These are phyloP conservation scores for Gymnopus androsaceus DNA, from an alignment of 1,284 basidiomycete genomes.

Conservation along the genomic window DNA sequence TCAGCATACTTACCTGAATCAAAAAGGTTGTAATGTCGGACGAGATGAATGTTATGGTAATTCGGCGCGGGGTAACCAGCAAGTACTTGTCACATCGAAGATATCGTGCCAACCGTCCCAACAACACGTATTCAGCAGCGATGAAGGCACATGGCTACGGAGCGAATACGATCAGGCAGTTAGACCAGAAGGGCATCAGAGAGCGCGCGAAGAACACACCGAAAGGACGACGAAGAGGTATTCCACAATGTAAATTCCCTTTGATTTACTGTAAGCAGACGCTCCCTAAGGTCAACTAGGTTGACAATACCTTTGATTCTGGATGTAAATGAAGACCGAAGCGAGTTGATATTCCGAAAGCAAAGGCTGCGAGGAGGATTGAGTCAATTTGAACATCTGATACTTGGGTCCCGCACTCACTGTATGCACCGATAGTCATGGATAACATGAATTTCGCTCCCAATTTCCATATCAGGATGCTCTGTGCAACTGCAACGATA, in stretches of 20 bases:
- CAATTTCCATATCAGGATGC: slow-evolving; percentile 47
- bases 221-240: slow-evolving; percentile 69
- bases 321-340: slow-evolving; percentile 5
- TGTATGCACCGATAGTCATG: slow-evolving; percentile 67
- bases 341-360: too few relatives aligned
- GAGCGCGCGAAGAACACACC: slow-evolving; percentile 39
- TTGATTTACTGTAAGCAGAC: too few relatives aligned
- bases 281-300: too few relatives aligned
- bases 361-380: too few relatives aligned
- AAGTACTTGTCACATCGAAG: slow-evolving; percentile 54
- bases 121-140: slow-evolving; percentile 69
- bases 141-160: slow-evolving; percentile 73
- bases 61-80: slow-evolving; percentile 52
- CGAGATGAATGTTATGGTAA: slow-evolving; percentile 54
- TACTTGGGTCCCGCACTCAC: slow-evolving; percentile 32
- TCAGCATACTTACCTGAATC: slow-evolving; percentile 48
- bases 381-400: background rate
- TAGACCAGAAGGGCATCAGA: background rate
- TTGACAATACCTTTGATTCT: too few relatives aligned
- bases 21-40: slow-evolving; percentile 72
- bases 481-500: slow-evolving; percentile 52
- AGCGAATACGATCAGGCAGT: background rate
- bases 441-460: slow-evolving; percentile 64
- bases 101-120: slow-evolving; percentile 60
- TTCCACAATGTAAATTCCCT: slow-evolving; percentile 56